Conservation (phyloP, 345 rosid species). For the Geranium rotundifolium region DNA sequence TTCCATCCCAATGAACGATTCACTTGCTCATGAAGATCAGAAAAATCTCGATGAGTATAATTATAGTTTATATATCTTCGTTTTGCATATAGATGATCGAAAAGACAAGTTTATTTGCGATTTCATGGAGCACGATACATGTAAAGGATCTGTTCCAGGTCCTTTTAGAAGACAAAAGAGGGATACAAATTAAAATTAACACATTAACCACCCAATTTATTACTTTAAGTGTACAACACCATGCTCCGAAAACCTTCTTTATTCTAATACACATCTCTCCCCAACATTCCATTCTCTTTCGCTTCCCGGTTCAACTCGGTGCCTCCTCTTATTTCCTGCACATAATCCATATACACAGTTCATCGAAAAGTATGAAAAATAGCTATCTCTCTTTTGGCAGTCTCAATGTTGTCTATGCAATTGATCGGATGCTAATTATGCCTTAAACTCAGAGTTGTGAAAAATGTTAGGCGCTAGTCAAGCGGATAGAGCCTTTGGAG, state of each 20-base stretch:
- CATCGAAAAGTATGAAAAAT: neutral
- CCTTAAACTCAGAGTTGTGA: too few species aligned
- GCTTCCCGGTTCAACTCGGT: neutral
- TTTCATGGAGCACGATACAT: constrained; percentile 6
- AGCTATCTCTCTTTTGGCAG: neutral
- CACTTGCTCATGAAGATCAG: too few species aligned
- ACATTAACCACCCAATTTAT: neutral
- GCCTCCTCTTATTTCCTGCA: neutral
- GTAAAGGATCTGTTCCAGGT: constrained; percentile 13
- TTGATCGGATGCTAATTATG: too few species aligned
- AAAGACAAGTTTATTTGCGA: neutral
- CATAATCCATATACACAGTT: neutral
- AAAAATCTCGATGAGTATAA: too few species aligned
- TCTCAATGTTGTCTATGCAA: neutral
- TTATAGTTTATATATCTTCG: neutral
- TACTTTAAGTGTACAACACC: neutral
- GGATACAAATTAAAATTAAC: neutral
- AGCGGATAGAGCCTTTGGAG: too few species aligned
- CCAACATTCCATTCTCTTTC: neutral
- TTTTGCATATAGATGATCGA: neutral
- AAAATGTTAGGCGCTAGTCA: too few species aligned
- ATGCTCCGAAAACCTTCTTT: neutral
- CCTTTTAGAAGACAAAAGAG: constrained; percentile 5
- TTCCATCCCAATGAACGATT: too few species aligned
- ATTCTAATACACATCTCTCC: neutral